Percentiles rank a stretch among this genome's conserved stretches.
These are phyloP conservation scores for Cardiosporidium cionae DNA, from an alignment of 169 alveolate genomes.

Conservation along the genomic window DNA sequence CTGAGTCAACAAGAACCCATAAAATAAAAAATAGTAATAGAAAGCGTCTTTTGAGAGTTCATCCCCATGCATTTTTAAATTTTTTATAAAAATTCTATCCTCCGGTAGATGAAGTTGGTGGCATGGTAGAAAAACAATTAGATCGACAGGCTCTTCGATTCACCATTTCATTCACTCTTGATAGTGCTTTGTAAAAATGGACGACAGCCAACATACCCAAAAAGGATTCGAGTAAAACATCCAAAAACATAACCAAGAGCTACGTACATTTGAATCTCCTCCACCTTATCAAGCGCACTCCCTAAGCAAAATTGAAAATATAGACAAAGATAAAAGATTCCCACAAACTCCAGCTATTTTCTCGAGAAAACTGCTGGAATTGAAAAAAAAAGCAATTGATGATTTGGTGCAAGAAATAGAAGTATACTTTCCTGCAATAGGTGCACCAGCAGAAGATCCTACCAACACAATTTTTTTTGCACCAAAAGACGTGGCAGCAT, in stretches of 20 bases:
- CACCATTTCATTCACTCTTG: background rate
- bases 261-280: constrained; percentile 35
- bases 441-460: constrained; percentile 61
- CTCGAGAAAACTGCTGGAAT: background rate
- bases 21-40: no score
- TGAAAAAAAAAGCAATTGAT: background rate
- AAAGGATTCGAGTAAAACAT: constrained; percentile 37
- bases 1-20: no score
- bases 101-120: background rate
- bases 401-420: background rate
- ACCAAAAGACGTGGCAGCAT: constrained; percentile 22
- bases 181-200: background rate
- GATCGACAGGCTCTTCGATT: background rate
- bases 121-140: background rate
- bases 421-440: constrained; percentile 37
- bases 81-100: background rate
- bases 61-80: no score
- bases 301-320: constrained; percentile 9
- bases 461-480: constrained; percentile 27
- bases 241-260: constrained; percentile 55
- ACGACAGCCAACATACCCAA: constrained; percentile 12
- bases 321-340: background rate
- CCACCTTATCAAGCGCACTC: constrained; percentile 42
- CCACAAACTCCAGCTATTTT: background rate
- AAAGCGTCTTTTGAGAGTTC: background rate